These are phyloP conservation scores for Prunella vulgaris DNA, from an alignment of 257 asterid genomes.

Conservation along the genomic window DNA sequence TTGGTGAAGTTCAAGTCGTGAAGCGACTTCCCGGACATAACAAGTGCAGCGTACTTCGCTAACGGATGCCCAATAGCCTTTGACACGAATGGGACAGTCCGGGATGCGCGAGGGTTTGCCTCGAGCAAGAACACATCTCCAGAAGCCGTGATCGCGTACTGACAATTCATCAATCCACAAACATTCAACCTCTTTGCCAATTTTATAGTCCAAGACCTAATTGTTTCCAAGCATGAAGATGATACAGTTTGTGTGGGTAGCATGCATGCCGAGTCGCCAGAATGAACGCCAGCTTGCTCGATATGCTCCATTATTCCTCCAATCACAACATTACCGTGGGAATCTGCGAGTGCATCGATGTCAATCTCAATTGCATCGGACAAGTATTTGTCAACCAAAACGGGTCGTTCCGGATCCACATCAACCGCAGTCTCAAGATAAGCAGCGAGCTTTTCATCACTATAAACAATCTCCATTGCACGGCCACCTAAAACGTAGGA, in stretches of 20 bases:
- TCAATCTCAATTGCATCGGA: constrained; percentile 93
- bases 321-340: constrained; percentile 80
- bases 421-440: constrained; percentile 87
- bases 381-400: constrained; percentile 74
- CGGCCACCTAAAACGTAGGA: constrained; percentile 98
- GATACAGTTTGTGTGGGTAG: constrained; percentile 83
- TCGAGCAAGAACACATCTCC: constrained; percentile 92
- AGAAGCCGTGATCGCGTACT: constrained; percentile 74
- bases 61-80: constrained; percentile 95
- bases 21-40: constrained; percentile 91
- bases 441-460: constrained; percentile 73
- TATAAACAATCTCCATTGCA: constrained; percentile 96
- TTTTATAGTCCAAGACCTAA: constrained; percentile 82
- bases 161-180: constrained; percentile 92
- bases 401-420: constrained; percentile 98
- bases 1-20: constrained; percentile 61
- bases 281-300: constrained; percentile 96
- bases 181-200: constrained; percentile 75
- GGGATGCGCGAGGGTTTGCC: constrained; percentile 93
- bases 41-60: constrained; percentile 94
- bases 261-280: constrained; percentile 98
- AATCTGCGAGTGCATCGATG: constrained; percentile 76
- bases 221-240: constrained; percentile 61
- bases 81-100: constrained; percentile 96
- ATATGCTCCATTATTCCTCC: constrained; percentile 99